Evolutionary conservation across 257 asterid genomes (phyloP).

Genomic region (Solanum appendiculatum): DNA sequence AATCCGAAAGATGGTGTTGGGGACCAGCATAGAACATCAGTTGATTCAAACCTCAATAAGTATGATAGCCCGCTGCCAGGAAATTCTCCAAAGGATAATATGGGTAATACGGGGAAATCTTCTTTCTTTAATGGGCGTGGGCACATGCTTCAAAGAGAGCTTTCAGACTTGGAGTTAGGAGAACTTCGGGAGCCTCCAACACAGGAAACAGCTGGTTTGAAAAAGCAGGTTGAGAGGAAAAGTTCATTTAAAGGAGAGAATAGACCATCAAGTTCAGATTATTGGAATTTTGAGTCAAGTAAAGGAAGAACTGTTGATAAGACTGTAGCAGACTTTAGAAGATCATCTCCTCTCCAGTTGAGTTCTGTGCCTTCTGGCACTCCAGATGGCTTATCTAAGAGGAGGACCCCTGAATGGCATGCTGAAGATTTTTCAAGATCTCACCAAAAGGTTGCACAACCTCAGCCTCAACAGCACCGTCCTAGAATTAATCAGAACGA

Average conservation of each 20-base stretch:
- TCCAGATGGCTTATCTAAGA: slow-evolving; percentile 45
- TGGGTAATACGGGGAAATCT: slow-evolving; percentile 22
- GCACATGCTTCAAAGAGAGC: slow-evolving; percentile 55
- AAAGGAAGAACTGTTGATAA: slow-evolving; percentile 44
- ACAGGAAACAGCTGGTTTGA: slow-evolving; percentile 40
- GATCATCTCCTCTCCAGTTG: slow-evolving; percentile 36
- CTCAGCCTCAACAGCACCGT: slow-evolving; percentile 31
- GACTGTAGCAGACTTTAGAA: slow-evolving; percentile 33
- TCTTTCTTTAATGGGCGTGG: slow-evolving; percentile 47
- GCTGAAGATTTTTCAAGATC: slow-evolving; percentile 43
- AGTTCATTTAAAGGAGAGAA: slow-evolving; percentile 47
- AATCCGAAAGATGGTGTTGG: slow-evolving; percentile 30
- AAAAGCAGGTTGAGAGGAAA: slow-evolving; percentile 48
- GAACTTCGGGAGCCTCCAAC: slow-evolving; percentile 71
- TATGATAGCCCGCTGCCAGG: slow-evolving; percentile 31
- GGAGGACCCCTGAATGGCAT: slow-evolving; percentile 36
- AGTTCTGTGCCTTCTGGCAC: slow-evolving; percentile 25
- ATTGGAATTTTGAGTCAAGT: slow-evolving; percentile 46
- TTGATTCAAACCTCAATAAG: slow-evolving; percentile 29
- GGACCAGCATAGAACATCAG: slow-evolving; percentile 27
- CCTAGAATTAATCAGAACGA: slow-evolving; percentile 36
- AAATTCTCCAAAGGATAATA: slow-evolving; percentile 42
- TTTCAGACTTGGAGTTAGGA: slow-evolving; percentile 86
- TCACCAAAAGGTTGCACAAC: slow-evolving; percentile 38
- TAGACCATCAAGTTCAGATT: slow-evolving; percentile 36